A percentile compares a stretch with the other conserved stretches of the same genome.
Conservation (phyloP, 352 stramenopile species). For the Phytophthora tubulina region DNA sequence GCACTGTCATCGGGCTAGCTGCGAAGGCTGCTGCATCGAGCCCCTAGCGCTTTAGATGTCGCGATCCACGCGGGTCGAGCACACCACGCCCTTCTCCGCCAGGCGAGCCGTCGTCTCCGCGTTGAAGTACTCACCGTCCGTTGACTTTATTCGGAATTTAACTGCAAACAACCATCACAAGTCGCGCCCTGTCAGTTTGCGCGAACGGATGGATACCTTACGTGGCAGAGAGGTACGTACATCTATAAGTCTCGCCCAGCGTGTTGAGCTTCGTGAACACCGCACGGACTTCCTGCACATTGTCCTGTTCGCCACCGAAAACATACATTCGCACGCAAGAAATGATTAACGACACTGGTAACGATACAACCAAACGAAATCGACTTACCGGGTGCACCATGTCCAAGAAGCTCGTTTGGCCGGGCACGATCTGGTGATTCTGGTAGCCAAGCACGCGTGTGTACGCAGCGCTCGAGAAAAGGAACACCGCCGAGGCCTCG, state of each 20-base stretch:
- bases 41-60: slow-evolving; percentile 47
- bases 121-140: slow-evolving; percentile 78
- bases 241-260: slow-evolving; percentile 73
- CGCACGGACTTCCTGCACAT: slow-evolving; percentile 66
- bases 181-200: neutral
- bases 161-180: slow-evolving; percentile 50
- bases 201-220: slow-evolving; percentile 7
- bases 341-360: slow-evolving; percentile 10
- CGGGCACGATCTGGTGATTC: slow-evolving; percentile 76
- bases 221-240: slow-evolving; percentile 47
- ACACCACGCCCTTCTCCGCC: slow-evolving; percentile 79
- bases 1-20: slow-evolving; percentile 14
- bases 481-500: slow-evolving; percentile 68
- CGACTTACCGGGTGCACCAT: slow-evolving; percentile 81
- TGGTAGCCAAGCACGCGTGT: slow-evolving; percentile 82
- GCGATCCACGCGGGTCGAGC: slow-evolving; percentile 80
- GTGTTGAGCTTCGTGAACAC: slow-evolving; percentile 77
- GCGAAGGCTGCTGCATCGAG: slow-evolving; percentile 17
- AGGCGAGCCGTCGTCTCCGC: slow-evolving; percentile 79
- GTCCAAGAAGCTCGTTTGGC: slow-evolving; percentile 85
- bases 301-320: slow-evolving; percentile 47
- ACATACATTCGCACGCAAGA: slow-evolving; percentile 14
- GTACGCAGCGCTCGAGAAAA: slow-evolving; percentile 77
- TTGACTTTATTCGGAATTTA: slow-evolving; percentile 86
- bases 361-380: slow-evolving; percentile 4